Evolutionary conservation across 202 grass and related monocot species (phyloP).

Genomic region (Zizania palustris): DNA sequence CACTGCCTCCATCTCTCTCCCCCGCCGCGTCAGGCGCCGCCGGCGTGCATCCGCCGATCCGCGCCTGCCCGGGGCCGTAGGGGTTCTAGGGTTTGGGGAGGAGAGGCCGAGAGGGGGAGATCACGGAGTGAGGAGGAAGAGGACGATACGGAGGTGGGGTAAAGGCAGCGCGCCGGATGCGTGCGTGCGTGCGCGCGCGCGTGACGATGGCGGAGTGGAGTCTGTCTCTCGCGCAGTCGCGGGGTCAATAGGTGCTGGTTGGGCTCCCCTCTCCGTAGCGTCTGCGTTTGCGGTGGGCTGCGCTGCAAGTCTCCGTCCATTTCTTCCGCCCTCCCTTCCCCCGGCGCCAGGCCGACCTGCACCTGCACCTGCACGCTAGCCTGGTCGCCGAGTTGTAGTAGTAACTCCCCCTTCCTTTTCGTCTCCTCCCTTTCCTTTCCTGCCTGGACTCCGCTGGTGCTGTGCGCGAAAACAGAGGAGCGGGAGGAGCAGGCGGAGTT

Average conservation of each 20-base stretch:
- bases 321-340: no score
- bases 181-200: not conserved
- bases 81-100: slow-evolving; percentile 60
- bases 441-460: no score
- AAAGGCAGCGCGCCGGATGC: not conserved
- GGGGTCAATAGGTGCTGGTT: slow-evolving; percentile 52
- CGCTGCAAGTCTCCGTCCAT: no score
- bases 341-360: no score
- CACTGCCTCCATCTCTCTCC: slow-evolving; percentile 53
- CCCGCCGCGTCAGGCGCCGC: not conserved
- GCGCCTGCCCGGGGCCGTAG: not conserved
- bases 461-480: no score
- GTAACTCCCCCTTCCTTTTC: no score
- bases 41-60: slow-evolving; percentile 29
- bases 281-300: not conserved
- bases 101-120: not conserved
- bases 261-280: slow-evolving; percentile 42
- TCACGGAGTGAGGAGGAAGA: not conserved
- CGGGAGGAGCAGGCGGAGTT: no score
- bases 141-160: not conserved
- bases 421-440: no score
- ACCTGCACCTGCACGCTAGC: no score
- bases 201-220: slow-evolving; percentile 26
- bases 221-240: not conserved
- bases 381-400: no score